phyloP scores from a whole-genome alignment of 2,329 filamentous ascomycete species.

The Byssothecium circinans region DNA sequence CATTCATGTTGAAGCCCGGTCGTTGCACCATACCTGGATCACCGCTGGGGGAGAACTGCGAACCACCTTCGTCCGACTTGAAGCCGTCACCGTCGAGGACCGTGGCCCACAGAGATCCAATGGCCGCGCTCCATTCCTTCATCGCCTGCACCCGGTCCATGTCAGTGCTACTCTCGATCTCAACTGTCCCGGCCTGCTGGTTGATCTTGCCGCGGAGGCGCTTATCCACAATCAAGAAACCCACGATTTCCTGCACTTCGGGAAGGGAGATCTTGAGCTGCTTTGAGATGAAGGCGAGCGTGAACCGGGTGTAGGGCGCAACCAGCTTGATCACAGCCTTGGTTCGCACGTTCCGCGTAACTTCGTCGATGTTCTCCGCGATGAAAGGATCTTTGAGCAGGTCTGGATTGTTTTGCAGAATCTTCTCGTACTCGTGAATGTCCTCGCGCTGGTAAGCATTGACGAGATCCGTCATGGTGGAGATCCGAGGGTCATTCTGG shows the following conservation, averaged over 20 bases:
- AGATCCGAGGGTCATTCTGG: constrained; percentile 90
- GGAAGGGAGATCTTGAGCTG: constrained; percentile 81
- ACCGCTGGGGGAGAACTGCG: constrained; percentile 38
- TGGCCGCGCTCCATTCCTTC: constrained; percentile 69
- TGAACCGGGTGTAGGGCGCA: constrained; percentile 92
- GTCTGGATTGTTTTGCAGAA: constrained; percentile 84
- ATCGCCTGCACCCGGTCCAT: constrained; percentile 73
- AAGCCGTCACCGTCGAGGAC: constrained; percentile 81
- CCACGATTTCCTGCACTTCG: constrained; percentile 94
- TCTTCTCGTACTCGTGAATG: constrained; percentile 85
- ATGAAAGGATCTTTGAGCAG: constrained; percentile 93
- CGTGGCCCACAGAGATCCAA: constrained; percentile 68
- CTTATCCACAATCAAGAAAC: constrained; percentile 88
- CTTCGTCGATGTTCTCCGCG: constrained; percentile 98
- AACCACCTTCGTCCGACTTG: constrained; percentile 50
- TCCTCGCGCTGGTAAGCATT: constrained; percentile 96
- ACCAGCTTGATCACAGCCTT: constrained; percentile 93
- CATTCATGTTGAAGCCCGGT: constrained; percentile 31
- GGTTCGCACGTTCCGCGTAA: constrained; percentile 96
- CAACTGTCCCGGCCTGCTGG: constrained; percentile 80
- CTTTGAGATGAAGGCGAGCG: constrained; percentile 80
- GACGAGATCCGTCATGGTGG: constrained; percentile 95
- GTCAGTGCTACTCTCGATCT: constrained; percentile 75
- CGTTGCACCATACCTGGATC: constrained; percentile 21
- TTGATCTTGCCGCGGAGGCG: constrained; percentile 87